phyloP scores from a whole-genome alignment of 1,139 yeast genomes.

The Pneumocystis canis region DNA sequence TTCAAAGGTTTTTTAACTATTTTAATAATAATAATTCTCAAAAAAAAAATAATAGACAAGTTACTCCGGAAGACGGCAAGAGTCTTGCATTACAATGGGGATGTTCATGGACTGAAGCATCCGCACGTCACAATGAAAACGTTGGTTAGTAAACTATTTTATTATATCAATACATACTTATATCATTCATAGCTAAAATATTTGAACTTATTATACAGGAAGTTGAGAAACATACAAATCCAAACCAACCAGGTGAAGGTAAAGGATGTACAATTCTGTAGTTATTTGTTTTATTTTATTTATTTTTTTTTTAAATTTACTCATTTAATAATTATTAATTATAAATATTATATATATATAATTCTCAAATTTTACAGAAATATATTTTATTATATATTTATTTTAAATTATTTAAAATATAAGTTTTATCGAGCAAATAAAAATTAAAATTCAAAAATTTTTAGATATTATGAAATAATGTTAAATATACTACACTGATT shows the following conservation, averaged over 20 bases:
- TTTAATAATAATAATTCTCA: slow-evolving; percentile 15
- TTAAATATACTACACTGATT: background rate
- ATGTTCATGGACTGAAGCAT: slow-evolving; percentile 64
- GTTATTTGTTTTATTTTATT: background rate
- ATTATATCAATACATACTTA: background rate
- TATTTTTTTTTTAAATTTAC: background rate
- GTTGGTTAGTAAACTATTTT: slow-evolving; percentile 26
- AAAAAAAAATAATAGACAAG: slow-evolving; percentile 32
- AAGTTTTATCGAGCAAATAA: too few relatives aligned
- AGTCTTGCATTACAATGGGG: slow-evolving; percentile 45
- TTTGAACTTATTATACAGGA: slow-evolving; percentile 55
- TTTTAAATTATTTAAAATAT: background rate
- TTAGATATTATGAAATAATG: background rate
- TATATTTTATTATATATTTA: background rate
- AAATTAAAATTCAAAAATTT: background rate
- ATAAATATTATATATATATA: background rate
- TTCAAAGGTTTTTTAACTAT: slow-evolving; percentile 6
- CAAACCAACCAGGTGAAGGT: slow-evolving; percentile 25
- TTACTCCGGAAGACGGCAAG: slow-evolving; percentile 48
- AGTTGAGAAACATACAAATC: slow-evolving; percentile 50
- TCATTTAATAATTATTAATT: background rate
- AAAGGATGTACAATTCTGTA: slow-evolving; percentile 24
- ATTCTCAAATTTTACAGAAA: background rate
- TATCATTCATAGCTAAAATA: slow-evolving; percentile 27
- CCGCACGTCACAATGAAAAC: slow-evolving; percentile 63